These are phyloP conservation scores for Penicillium brasilianum DNA, from an alignment of 2,329 filamentous ascomycete genomes.

Conservation along the genomic window DNA sequence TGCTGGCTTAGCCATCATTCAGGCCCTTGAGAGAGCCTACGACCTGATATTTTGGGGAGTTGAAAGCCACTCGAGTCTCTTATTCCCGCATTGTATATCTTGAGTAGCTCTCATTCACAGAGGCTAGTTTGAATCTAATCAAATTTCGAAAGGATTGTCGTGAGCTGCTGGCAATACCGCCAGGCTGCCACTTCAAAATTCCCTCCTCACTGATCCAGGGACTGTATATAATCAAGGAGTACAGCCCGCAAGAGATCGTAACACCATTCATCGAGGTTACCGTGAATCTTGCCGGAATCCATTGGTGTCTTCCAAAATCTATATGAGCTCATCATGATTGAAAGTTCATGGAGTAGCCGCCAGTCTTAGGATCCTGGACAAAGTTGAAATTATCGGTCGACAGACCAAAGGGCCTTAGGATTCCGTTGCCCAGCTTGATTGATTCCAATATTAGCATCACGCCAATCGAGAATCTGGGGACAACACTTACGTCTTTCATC, in stretches of 20 bases:
- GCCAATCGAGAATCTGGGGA: neutral
- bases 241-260: neutral
- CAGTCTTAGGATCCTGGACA: slow-evolving; percentile 84
- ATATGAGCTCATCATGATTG: slow-evolving; percentile 35
- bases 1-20: neutral
- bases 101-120: too few species aligned
- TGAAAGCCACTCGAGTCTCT: too few species aligned
- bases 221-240: neutral
- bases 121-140: too few species aligned
- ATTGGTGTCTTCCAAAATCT: neutral
- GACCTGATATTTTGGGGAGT: too few species aligned
- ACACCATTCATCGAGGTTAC: neutral
- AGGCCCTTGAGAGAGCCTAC: too few species aligned
- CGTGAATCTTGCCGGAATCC: neutral
- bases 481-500: slow-evolving; percentile 71
- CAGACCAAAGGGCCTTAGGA: slow-evolving; percentile 90
- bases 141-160: too few species aligned
- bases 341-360: slow-evolving; percentile 95
- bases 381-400: slow-evolving; percentile 96
- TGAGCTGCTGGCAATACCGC: neutral
- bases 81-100: too few species aligned
- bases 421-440: slow-evolving; percentile 78
- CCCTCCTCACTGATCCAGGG: neutral
- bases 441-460: slow-evolving; percentile 9
- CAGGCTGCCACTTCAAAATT: neutral